A percentile compares a stretch with the other conserved stretches of the same genome.
phyloP scores from a whole-genome alignment of 208 protist species.

The Plasmodiophora brassicae region DNA sequence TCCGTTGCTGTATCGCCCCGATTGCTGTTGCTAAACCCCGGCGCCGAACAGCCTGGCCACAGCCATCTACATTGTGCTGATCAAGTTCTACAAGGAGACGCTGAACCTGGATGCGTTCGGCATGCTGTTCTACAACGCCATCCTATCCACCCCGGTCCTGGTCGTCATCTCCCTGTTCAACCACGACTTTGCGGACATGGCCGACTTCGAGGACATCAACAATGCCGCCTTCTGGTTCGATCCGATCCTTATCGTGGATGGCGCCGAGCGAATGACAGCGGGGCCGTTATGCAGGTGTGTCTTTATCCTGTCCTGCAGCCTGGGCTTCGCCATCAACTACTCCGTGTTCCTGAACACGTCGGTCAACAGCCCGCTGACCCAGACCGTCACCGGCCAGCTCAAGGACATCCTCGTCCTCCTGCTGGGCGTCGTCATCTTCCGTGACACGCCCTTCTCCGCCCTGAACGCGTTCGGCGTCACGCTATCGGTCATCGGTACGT shows the following conservation, averaged over 20 bases:
- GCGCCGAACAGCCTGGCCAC: neutral
- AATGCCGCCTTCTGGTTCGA: neutral
- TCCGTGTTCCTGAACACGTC: constrained; percentile 12
- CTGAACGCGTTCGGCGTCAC: neutral
- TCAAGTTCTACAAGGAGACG: constrained; percentile 24
- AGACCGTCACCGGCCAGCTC: constrained; percentile 7
- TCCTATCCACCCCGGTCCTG: neutral
- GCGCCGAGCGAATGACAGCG: neutral
- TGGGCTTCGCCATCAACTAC: constrained; percentile 8
- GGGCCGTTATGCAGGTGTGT: neutral
- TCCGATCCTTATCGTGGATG: too few relatives aligned
- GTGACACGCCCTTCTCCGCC: neutral
- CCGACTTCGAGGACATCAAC: neutral
- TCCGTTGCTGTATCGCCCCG: neutral
- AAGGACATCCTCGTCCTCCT: constrained; percentile 8
- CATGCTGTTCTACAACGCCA: constrained; percentile 4
- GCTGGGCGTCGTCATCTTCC: neutral
- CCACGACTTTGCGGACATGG: neutral
- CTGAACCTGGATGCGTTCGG: constrained; percentile 17
- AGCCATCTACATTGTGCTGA: neutral
- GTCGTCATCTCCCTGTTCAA: neutral
- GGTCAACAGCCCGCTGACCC: constrained; percentile 26
- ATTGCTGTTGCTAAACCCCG: neutral
- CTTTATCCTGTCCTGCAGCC: neutral
- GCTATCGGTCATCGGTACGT: neutral